Evolutionary conservation across 179 eudicot genomes (phyloP).

Genomic region (Patellifolia procumbens): DNA sequence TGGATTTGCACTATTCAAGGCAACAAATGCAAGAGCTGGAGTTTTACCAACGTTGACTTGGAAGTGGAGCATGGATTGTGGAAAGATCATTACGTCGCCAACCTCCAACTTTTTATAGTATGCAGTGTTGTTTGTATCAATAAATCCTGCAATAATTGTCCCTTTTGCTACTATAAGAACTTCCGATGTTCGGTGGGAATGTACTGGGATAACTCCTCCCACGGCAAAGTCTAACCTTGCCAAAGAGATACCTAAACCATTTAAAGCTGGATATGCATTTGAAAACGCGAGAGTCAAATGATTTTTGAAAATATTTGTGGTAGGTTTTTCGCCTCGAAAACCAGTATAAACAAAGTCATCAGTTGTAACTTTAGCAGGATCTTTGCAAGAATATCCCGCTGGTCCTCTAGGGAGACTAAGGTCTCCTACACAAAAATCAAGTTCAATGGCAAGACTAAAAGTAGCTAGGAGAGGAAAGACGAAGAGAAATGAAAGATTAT

Average conservation of each 20-base stretch:
- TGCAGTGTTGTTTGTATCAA: neutral
- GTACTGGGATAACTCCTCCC: neutral
- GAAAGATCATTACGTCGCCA: neutral
- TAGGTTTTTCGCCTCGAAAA: neutral
- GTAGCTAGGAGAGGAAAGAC: neutral
- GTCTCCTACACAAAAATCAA: neutral
- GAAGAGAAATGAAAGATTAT: neutral
- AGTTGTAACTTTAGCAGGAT: neutral
- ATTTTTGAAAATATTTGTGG: neutral
- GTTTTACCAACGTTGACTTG: neutral
- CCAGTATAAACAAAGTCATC: neutral
- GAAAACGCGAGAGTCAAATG: neutral
- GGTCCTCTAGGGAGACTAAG: neutral
- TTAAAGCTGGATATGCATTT: neutral
- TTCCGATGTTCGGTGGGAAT: conserved; percentile 2
- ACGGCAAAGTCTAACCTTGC: neutral
- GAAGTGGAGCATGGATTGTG: neutral
- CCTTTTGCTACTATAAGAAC: neutral
- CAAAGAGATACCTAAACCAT: neutral
- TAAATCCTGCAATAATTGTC: neutral
- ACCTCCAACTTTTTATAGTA: neutral
- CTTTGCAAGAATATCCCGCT: neutral
- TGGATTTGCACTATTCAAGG: neutral
- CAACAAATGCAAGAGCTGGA: neutral
- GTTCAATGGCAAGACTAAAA: neutral